Evolutionary conservation across 106 monocot genomes (phyloP), one percentile per base, ranked within the genome.

Genomic region (Platanthera guangdongensis): DNA sequence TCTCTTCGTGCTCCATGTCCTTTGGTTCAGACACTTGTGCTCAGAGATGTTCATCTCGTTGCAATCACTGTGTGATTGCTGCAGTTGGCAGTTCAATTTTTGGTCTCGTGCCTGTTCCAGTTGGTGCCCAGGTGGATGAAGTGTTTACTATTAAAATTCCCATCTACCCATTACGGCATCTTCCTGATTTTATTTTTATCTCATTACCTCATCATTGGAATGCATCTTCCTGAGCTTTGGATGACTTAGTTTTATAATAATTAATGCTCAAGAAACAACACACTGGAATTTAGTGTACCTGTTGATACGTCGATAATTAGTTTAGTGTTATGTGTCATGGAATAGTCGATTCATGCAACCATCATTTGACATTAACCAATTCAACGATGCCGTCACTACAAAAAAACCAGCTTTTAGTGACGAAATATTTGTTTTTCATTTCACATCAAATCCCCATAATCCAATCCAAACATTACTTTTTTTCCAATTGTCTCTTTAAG

Each of bases 21-120:
- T 72, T 82, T 99, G 75, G 86, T 99, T 76, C 99, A 99, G 81
- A 94, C 88, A 70, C 70, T 99, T 88, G 86, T n/a, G n/a, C n/a
- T n/a, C n/a, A n/a, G n/a, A 81, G 99, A 99, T 90, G 86, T 89
- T 59, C 86, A 84, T 81, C 77, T 88, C n/a, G 89, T 99, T 78
- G 86, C 78, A 88, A 79, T 68, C 84, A 80, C 78, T 88, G 79
- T 84, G 83, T 88, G 60, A 78, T 99, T 85, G 94, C 91, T 83
- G 83, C 85, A 53, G 76, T 88, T 76, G 82, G 85, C 54, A 88
- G 81, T 86, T 88, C 94, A 73, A 74, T 99, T 69, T 87, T 88
- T 94, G 88, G 94, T 52, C 73, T 99, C 14, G 75, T 99, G 57
- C 89, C 94, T 78, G 99, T 99, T 75, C 94, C 99, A 80, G 69